Base-by-base conservation (phyloP, 2,329 filamentous ascomycete genomes). In the Hypoxylon sp. region DNA sequence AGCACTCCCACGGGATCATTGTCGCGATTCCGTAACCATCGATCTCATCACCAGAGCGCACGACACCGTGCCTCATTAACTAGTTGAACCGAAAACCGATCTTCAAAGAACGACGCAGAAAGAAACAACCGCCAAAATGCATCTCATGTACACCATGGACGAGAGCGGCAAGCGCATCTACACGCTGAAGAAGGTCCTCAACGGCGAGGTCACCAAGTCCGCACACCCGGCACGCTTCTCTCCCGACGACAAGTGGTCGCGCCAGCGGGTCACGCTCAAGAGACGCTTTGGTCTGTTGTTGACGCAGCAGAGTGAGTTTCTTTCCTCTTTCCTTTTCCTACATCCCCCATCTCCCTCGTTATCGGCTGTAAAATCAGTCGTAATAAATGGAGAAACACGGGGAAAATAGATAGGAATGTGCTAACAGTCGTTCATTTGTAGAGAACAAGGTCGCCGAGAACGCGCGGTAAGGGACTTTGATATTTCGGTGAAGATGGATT, bases 191-290 rank as follows among this genome's bases (percentile, higher is more conserved):
- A 98, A 98, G 85, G 89, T 97, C 74, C 84, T 87, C 75, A 86
- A 90, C 75, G 91, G 92, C 78, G 89, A 94, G 79, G 93, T 98
- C 78, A 97, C 95, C 80, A 97, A 97, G 87, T 96, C 92, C 59
- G 96, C 96, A 62, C 95, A 98, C 84, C 95, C 96, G 50, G 96
- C 96, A 46, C 89, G 96, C 74, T 99, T 98, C 86, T 97, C 93
- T 50, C 96, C 96, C 71, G 96, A 99, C 83, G 96, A 99, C 87
- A 97, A 98, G 87, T 98, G 97, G 88, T 97, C 94, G 77, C 92
- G 93, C 79, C 95, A 98, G 84, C 90, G 96, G 75, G 94, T 98
- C 53, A 97, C 94, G 19, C 87, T 98, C 77, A 97, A 98, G 90
- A 94, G 93, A 85, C 88, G 96, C 78, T 98, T 97, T 79, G 91